Evolutionary conservation across 2,329 filamentous ascomycete genomes (phyloP), one percentile per base, ranked within the genome.

Genomic region (Colletotrichum musae): DNA sequence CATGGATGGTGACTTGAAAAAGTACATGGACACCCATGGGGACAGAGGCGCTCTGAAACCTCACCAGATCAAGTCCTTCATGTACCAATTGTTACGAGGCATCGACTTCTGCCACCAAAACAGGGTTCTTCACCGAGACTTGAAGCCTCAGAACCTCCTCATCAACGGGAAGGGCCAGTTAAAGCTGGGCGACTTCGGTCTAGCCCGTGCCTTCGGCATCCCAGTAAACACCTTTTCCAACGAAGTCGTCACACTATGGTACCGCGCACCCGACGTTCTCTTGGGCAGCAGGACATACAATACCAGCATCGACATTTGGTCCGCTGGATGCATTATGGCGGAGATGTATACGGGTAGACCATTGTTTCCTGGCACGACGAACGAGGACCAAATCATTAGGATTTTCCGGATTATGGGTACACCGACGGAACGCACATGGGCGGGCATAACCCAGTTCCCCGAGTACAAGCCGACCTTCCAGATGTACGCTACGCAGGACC

Each of bases 251-350:
- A 98, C 96, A 0, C 87, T 98, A 18, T 98, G 95, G 95, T 99
- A 99, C 80, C 93, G 96, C 51, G 96, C 96, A 1, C 96, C 96
- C 0, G 96, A 99, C 76, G 96, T 99, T 54, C 88, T 99, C 59
- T 88, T 99, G 53, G 96, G 96, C 60, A 96, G 93, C 76, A 87
- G 96, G 73, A 98, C 96, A 24, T 99, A 99, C 85, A 99, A 97
- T 83, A 99, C 96, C n/a, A 97, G 94, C 82, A 98, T 99, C 80
- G 96, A 99, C 77, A 98, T 99, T 79, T 99, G 96, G 96, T 97
- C 94, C 6, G 96, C 96, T 6, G 96, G 96, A 65, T 99, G 96
- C 81, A 99, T 99, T 85, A 98, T 99, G 96, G 96, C 96, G 10
- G 96, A 99, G 83, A 98, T 99, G 94, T 98, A 97, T 81, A 98